phyloP scores from a whole-genome alignment of 2,329 filamentous ascomycete species.

The Penicillium olsonii region DNA sequence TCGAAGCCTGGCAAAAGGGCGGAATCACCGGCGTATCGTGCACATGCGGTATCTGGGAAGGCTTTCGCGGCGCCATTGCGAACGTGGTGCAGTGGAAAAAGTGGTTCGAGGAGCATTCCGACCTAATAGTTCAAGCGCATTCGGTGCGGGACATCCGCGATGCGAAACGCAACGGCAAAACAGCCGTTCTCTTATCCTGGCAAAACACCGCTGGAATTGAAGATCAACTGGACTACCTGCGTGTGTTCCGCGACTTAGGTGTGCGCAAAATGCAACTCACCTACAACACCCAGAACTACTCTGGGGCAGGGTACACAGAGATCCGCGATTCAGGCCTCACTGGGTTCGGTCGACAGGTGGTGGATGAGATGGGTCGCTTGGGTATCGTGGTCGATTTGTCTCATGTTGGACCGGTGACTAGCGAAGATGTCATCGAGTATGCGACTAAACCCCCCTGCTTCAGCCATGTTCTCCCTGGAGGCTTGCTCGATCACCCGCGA shows the following conservation, averaged over 20 bases:
- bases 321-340: slow-evolving; percentile 26
- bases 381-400: slow-evolving; percentile 23
- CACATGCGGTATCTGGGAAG: slow-evolving; percentile 45
- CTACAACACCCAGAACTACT: slow-evolving; percentile 48
- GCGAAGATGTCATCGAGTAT: slow-evolving; percentile 16
- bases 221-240: slow-evolving; percentile 40
- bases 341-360: slow-evolving; percentile 15
- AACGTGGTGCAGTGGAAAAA: slow-evolving; percentile 47
- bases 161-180: slow-evolving; percentile 40
- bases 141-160: slow-evolving; percentile 39
- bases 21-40: slow-evolving; percentile 46
- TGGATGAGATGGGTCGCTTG: slow-evolving; percentile 21
- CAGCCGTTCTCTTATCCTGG: slow-evolving; percentile 43
- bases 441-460: slow-evolving; percentile 44
- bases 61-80: slow-evolving; percentile 40
- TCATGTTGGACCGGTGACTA: slow-evolving; percentile 19
- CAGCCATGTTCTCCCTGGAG: slow-evolving; percentile 40
- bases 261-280: slow-evolving; percentile 48
- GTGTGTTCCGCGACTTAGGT: slow-evolving; percentile 44
- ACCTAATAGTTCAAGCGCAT: slow-evolving; percentile 44
- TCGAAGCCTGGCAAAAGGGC: slow-evolving; percentile 42
- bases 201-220: slow-evolving; percentile 48
- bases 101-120: slow-evolving; percentile 45
- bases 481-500: slow-evolving; percentile 39
- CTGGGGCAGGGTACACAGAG: slow-evolving; percentile 44